Evolutionary conservation across 2,329 filamentous ascomycete genomes (phyloP).

Genomic region (Stachybotrys chlorohalonatus): DNA sequence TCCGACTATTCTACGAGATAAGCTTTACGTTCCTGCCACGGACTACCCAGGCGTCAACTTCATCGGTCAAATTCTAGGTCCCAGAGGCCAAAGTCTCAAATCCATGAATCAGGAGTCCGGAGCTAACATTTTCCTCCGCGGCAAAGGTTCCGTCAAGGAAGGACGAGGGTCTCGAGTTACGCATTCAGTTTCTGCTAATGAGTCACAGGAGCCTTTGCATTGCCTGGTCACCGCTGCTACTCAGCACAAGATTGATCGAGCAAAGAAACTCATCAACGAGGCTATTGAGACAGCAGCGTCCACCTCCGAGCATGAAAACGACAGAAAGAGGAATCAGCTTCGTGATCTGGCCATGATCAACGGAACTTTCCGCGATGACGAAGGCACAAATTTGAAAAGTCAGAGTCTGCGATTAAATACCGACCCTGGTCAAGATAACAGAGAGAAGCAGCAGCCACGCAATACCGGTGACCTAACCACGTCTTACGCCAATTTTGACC

Average conservation of each 20-base stretch:
- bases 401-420: too few relatives aligned
- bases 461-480: too few relatives aligned
- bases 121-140: conserved; percentile 72
- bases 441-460: too few relatives aligned
- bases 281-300: conserved; percentile 72
- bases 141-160: conserved; percentile 77
- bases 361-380: conserved; percentile 73
- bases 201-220: conserved; percentile 65
- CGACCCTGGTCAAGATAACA: too few relatives aligned
- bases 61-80: conserved; percentile 80
- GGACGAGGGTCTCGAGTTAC: conserved; percentile 47
- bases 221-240: conserved; percentile 76
- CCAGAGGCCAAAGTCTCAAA: conserved; percentile 73
- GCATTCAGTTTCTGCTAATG: conserved; percentile 55
- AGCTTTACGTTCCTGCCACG: conserved; percentile 76
- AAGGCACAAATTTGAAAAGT: conserved; percentile 18
- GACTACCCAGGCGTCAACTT: conserved; percentile 84
- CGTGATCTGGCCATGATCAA: conserved; percentile 71
- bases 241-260: conserved; percentile 67
- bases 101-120: conserved; percentile 71
- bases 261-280: conserved; percentile 67
- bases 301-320: conserved; percentile 70
- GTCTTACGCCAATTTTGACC: too few relatives aligned
- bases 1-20: conserved; percentile 71
- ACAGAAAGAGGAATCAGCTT: conserved; percentile 71